A percentile compares a stretch with the other conserved stretches of the same genome.
Conservation (phyloP, 2,329 filamentous ascomycete genomes). For the Hypoxylon sp. region DNA sequence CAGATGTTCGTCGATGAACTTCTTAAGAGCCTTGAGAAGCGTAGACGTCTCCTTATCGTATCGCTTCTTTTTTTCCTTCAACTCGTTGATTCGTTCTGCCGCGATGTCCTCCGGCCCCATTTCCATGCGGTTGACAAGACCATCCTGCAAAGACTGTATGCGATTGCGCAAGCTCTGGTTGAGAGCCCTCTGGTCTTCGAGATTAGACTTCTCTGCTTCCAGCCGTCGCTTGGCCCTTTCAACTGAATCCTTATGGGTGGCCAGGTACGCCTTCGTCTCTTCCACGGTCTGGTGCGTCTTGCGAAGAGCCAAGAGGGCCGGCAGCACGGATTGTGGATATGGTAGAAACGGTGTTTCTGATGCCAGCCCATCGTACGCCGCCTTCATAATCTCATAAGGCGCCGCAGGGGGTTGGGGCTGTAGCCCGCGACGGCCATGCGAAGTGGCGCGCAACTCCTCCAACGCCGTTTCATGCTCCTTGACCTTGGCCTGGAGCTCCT, state of each 20-base stretch:
- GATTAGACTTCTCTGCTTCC: constrained; percentile 62
- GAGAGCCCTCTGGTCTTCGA: constrained; percentile 68
- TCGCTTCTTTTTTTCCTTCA: constrained; percentile 67
- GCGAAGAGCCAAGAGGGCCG: constrained; percentile 77
- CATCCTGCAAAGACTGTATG: constrained; percentile 68
- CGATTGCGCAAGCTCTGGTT: constrained; percentile 64
- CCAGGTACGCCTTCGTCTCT: constrained; percentile 72
- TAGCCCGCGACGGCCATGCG: constrained; percentile 25
- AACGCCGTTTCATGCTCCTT: constrained; percentile 65
- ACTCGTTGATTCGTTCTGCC: constrained; percentile 70
- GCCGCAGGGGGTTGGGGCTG: constrained; percentile 47
- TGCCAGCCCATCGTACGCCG: constrained; percentile 74
- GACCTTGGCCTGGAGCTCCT: constrained; percentile 71
- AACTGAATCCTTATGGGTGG: constrained; percentile 56
- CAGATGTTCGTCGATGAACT: constrained; percentile 77
- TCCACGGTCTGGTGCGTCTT: constrained; percentile 72
- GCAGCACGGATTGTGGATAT: constrained; percentile 73
- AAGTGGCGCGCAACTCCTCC: constrained; percentile 42
- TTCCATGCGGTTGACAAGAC: constrained; percentile 67
- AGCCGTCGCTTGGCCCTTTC: constrained; percentile 60
- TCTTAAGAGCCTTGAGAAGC: constrained; percentile 72
- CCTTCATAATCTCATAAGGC: constrained; percentile 65
- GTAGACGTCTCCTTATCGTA: constrained; percentile 71
- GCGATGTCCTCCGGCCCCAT: constrained; percentile 71
- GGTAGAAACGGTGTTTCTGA: constrained; percentile 74